Conservation (phyloP, 2,329 filamentous ascomycete species). For the Calonectria ilicicola region DNA sequence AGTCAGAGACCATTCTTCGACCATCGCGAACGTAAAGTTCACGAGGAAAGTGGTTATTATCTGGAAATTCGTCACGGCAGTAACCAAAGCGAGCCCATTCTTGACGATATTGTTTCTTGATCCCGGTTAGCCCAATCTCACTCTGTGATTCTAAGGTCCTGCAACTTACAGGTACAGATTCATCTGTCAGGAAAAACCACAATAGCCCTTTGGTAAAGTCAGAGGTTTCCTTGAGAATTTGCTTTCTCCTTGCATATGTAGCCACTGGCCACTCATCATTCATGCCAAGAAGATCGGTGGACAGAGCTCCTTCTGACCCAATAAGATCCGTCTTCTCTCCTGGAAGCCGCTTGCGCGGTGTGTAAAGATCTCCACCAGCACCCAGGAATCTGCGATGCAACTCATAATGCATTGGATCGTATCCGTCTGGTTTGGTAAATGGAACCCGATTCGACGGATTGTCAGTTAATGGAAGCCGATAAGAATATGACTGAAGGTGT, state of each 20-base stretch:
- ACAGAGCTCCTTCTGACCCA: constrained; percentile 2
- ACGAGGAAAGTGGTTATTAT: neutral
- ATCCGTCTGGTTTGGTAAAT: neutral
- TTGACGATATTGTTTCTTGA: neutral
- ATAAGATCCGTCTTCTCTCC: constrained; percentile 4
- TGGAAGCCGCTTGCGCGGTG: neutral
- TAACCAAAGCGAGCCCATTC: neutral
- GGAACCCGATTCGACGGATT: neutral
- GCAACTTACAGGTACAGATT: no score
- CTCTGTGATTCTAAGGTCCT: no score
- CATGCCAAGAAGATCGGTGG: neutral
- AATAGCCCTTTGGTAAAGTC: neutral
- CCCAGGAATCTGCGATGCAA: neutral
- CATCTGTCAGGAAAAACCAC: constrained; percentile 1
- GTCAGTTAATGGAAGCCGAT: neutral
- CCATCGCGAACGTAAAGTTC: constrained; percentile 10
- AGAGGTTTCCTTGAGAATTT: neutral
- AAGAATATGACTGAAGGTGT: constrained; percentile 1
- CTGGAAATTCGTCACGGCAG: neutral
- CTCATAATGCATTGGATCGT: neutral
- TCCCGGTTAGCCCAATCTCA: no score
- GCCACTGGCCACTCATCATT: neutral
- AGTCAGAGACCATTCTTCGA: constrained; percentile 7
- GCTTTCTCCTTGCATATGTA: no score
- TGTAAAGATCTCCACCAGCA: neutral